Base-by-base conservation (phyloP, 2,329 filamentous ascomycete genomes). In the Fusarium sp. region DNA sequence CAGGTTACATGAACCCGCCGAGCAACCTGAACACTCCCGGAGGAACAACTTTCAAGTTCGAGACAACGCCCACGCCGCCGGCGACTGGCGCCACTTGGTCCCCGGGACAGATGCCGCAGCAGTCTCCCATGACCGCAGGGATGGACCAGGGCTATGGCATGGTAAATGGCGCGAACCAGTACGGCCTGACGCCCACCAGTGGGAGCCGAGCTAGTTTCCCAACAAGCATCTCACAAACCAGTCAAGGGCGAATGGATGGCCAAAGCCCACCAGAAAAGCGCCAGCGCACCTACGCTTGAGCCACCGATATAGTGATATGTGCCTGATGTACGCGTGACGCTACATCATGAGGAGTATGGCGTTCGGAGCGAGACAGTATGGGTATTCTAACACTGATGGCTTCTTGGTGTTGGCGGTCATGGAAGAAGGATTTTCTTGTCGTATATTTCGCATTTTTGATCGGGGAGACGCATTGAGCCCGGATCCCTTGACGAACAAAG, bases 61-160 rank as follows among this genome's bases (percentile, higher is more conserved):
- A 88, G 57, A 86, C 87, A 5, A 87, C 87, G n/a, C 87, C 88
- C 65, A 86, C 88, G 63, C 88, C 88, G 6, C 86, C 88, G 6
- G 83, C 79, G 23, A 80, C 86, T 15, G 63, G 86, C 80, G 60
- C 88, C 81, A 87, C 85, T 83, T 82, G 82, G 82, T 89, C 87
- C 16, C 87, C 88, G 1, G 83, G 84, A 30, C 86, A 88, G 63
- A 83, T 89, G 77, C 82, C 85, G 21, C 87, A 88, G 63, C 80
- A 84, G 4, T 87, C 86, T 15, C 86, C 86, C 3, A 83, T 82
- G 58, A 76, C 75, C 11, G 75, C 77, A 53, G 80, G 79, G 35
- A 80, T 89, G 56, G 85, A 85, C 35, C 83, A 85, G 49, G 82
- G 84, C 40, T 89, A 88, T 64, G 84, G 84, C 28, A 84, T 85